Percentiles rank a stretch among this genome's conserved stretches.
phyloP scores from a whole-genome alignment of 805 yeast genomes.

The Saturnispora bothae region DNA sequence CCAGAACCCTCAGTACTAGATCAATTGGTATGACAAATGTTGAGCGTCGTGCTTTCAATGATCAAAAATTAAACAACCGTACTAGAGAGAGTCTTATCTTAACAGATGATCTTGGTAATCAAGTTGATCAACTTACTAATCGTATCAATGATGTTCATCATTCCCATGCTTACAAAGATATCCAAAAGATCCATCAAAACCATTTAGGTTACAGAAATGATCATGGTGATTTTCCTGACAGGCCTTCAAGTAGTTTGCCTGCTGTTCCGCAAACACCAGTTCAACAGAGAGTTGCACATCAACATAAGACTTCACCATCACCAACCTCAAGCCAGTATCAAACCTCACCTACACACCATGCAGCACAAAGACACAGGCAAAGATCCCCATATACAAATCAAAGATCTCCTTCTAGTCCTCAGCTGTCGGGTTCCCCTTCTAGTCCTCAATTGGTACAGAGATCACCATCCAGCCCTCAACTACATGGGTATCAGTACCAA shows the following conservation, averaged over 20 bases:
- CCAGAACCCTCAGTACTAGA: conserved; percentile 65
- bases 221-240: too few relatives aligned
- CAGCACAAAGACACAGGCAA: not conserved
- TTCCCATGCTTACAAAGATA: conserved; percentile 13
- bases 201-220: too few relatives aligned
- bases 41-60: conserved; percentile 31
- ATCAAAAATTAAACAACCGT: not conserved
- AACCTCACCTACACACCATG: too few relatives aligned
- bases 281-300: not conserved
- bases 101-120: conserved; percentile 10
- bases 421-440: not conserved
- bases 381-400: not conserved
- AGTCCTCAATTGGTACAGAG: conserved; percentile 1
- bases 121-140: too few relatives aligned
- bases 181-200: conserved; percentile 11
- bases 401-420: not conserved
- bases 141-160: too few relatives aligned
- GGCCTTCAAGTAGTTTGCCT: too few relatives aligned
- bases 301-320: conserved; percentile 11
- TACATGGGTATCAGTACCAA: not conserved
- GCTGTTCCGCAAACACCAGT: too few relatives aligned
- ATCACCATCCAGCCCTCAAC: conserved; percentile 4
- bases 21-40: conserved; percentile 49
- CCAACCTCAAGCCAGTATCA: too few relatives aligned
- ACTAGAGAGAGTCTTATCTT: conserved; percentile 11